Conservation (phyloP, 805 yeast genomes). For the Hanseniaspora lachancei region DNA sequence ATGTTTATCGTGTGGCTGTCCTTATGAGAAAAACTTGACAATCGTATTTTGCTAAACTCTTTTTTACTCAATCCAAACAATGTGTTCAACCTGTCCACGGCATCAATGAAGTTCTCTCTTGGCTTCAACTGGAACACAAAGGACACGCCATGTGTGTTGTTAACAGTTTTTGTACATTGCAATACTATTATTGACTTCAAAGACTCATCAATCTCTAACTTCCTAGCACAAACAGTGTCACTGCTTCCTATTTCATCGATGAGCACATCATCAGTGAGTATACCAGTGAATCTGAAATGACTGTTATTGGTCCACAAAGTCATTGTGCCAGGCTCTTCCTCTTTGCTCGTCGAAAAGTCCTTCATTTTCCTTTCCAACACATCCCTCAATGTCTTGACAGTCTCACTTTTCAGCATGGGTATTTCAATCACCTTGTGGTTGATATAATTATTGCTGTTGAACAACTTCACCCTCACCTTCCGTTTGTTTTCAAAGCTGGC, state of each 20-base stretch:
- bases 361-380: conserved; percentile 44
- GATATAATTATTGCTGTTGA: conserved; percentile 49
- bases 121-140: conserved; percentile 62
- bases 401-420: conserved; percentile 50
- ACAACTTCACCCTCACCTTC: conserved; percentile 53
- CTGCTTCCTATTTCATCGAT: conserved; percentile 33
- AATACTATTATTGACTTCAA: conserved; percentile 48
- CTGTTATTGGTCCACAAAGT: conserved; percentile 38
- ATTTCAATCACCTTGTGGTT: conserved; percentile 59
- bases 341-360: background rate
- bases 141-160: conserved; percentile 66
- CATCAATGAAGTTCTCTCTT: conserved; percentile 49
- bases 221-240: conserved; percentile 37
- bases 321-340: conserved; percentile 18
- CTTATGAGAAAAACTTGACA: conserved; percentile 29
- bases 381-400: conserved; percentile 40
- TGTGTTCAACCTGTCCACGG: conserved; percentile 53
- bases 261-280: conserved; percentile 27
- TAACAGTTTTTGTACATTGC: conserved; percentile 63
- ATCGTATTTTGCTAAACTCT: conserved; percentile 62
- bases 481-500: conserved; percentile 67
- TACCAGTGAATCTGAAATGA: conserved; percentile 28
- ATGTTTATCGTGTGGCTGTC: conserved; percentile 29
- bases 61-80: conserved; percentile 64
- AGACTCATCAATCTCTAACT: conserved; percentile 23